Base-by-base conservation (phyloP, 768 basidiomycete genomes). In the Sistotremastrum niveocremeum region DNA sequence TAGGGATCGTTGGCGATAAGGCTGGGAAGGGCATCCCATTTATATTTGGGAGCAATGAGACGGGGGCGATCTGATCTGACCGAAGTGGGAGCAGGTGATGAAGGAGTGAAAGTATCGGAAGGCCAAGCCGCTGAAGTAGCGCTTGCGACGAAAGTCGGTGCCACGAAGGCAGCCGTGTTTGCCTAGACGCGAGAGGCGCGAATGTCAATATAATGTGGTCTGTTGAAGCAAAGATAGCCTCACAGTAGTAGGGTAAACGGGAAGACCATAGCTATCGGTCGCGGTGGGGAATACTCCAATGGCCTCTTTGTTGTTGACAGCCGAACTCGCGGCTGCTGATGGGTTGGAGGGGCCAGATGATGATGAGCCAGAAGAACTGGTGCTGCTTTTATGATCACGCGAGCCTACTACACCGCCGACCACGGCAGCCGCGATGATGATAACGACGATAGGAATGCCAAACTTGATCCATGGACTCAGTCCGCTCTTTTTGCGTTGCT, bases 41-140 rank as follows among this genome's bases (percentile, higher is more conserved):
- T 91, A 73, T 90, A 91, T 7, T 72, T 55, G 28, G 94, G 90
- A 10, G 94, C 95, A 54, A 95, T 81, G 42, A 99, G 72, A 39
- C 87, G 84, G 29, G 95, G 95, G 50, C 93, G 84, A 56, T 87
- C 81, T 6, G 79, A 54, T 39, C 89, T 81, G 34, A 80, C 68
- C 42, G 60, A 62, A 35, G 79, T 77, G n/a, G 73, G 69, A 37
- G 60, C 60, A 7, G 86, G 80, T 52, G 61, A 78, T 35, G 74
- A 57, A 12, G 89, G 83, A 39, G 76, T 59, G 60, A 80, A 87
- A 5, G 85, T 58, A 60, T 98, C 94, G 41, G 66, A 54, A 3
- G 89, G 90, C 91, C 91, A 97, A 5, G 76, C 62, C 29, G 68
- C 51, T 45, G 46, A 46, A 45, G 70, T 62, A 45, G 70, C 73